A percentile compares a stretch with the other conserved stretches of the same genome.
phyloP scores from a whole-genome alignment of 805 yeast genomes.

The Pichia sporocuriosa region DNA sequence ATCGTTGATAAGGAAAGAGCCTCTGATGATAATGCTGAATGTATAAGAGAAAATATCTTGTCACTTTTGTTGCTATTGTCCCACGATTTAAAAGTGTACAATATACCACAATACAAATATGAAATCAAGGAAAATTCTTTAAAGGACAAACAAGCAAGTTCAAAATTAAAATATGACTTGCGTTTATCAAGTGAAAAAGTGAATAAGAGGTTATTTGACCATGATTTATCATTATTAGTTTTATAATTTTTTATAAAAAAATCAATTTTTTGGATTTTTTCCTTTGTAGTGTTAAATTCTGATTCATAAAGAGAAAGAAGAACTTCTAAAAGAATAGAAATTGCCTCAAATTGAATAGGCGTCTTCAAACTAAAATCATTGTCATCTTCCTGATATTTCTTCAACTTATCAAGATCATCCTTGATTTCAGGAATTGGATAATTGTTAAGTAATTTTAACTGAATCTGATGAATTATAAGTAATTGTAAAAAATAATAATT shows the following conservation, averaged over 20 bases:
- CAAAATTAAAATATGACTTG: constrained; percentile 17
- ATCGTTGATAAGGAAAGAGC: neutral
- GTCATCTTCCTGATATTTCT: neutral
- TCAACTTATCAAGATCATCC: neutral
- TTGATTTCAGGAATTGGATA: constrained; percentile 21
- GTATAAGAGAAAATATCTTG: constrained; percentile 25
- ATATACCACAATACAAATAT: constrained; percentile 38
- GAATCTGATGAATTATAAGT: constrained; percentile 26
- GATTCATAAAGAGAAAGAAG: constrained; percentile 26
- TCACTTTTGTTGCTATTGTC: constrained; percentile 30
- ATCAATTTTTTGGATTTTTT: constrained; percentile 22
- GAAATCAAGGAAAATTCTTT: constrained; percentile 37
- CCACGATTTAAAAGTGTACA: constrained; percentile 32
- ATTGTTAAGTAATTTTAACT: constrained; percentile 29
- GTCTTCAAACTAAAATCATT: constrained; percentile 18
- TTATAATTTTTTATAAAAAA: constrained; percentile 19
- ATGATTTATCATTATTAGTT: neutral
- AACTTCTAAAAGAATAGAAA: constrained; percentile 24
- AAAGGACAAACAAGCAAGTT: constrained; percentile 36
- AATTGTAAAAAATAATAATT: constrained; percentile 20
- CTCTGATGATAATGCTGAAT: neutral
- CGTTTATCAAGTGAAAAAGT: constrained; percentile 1
- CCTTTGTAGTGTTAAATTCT: constrained; percentile 23
- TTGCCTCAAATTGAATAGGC: constrained; percentile 32
- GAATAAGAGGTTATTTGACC: neutral